Base-by-base conservation (phyloP, 345 rosid genomes). In the Syzygium aromaticum region DNA sequence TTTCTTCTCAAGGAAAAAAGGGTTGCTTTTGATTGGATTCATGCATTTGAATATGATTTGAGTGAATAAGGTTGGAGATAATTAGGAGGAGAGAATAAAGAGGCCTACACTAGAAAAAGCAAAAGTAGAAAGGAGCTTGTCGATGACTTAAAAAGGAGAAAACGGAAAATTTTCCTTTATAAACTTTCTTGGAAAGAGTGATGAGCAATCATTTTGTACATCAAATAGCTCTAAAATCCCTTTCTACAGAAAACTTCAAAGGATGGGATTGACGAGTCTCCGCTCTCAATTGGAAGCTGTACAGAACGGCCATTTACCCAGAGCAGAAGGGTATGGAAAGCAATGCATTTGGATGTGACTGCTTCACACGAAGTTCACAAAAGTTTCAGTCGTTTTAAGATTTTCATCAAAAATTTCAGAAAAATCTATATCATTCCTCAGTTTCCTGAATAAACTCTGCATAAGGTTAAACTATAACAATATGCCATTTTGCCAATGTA, bases 111-210 rank as follows among this genome's bases (percentile, higher is more conserved):
- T 73, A 19, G 7, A 38, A 38, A 84, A 84, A 84, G 86, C 86
- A 52, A 84, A 84, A 84, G 86, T 53, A 17, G 59, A 84, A 52
- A 84, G 52, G 43, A 30, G 61, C 25, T 54, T 28, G 40, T 52
- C 57, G n/a, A 84, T 49, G 86, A 14, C 38, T 54, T 52, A 11
- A 53, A 84, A 54, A 38, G 46, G 86, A 84, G 43, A 84, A 54
- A 84, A 52, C 40, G 30, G 8, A 28, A 52, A 40, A 7, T 84
- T 84, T n/a, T 84, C 59, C 59, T 84, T 54, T 84, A 38, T 84
- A 10, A 23, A 52, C 86, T 84, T 84, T 84, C 86, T 84, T 84
- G 86, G 86, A 84, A 52, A 84, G 86, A 84, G 86, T 84, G 43
- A 84, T 16, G 46, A 84, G 27, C 82, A 73, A 73, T 73, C 82